Percentiles rank a stretch among this genome's conserved stretches.
phyloP scores from a whole-genome alignment of 192 early-diverging fungal species.

The Entomortierella chlamydospora region DNA sequence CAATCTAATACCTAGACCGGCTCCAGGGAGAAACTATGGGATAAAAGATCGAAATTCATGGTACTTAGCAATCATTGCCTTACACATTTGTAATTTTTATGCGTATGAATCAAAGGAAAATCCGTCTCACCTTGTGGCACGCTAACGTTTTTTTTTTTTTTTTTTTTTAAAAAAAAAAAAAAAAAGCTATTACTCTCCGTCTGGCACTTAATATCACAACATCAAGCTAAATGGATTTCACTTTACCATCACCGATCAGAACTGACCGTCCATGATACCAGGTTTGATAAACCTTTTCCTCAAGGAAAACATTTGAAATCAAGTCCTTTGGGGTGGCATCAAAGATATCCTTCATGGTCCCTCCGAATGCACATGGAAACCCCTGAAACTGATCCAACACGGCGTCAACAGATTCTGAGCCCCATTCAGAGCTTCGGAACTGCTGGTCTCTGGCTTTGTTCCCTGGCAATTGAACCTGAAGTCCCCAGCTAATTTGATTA shows the following conservation, averaged over 20 bases:
- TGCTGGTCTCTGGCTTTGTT: neutral
- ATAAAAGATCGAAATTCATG: too few relatives aligned
- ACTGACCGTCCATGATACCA: conserved; percentile 2
- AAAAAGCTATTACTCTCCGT: too few relatives aligned
- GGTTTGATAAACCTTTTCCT: conserved; percentile 3
- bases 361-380: neutral
- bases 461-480: neutral
- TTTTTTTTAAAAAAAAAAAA: too few relatives aligned
- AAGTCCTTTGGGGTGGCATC: neutral
- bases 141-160: too few relatives aligned
- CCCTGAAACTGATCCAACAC: neutral
- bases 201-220: too few relatives aligned
- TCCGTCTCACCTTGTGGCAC: too few relatives aligned
- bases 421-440: neutral
- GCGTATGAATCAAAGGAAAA: too few relatives aligned
- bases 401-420: neutral
- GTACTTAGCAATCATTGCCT: too few relatives aligned
- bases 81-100: too few relatives aligned
- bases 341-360: neutral
- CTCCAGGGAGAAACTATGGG: too few relatives aligned
- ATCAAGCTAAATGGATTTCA: neutral
- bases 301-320: neutral
- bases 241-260: neutral
- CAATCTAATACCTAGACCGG: too few relatives aligned
- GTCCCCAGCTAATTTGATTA: neutral